Evolutionary conservation across 1,284 basidiomycete species (phyloP), one percentile per base, ranked within the genome.

Genomic region (Rhodotorula mucilaginosa): DNA sequence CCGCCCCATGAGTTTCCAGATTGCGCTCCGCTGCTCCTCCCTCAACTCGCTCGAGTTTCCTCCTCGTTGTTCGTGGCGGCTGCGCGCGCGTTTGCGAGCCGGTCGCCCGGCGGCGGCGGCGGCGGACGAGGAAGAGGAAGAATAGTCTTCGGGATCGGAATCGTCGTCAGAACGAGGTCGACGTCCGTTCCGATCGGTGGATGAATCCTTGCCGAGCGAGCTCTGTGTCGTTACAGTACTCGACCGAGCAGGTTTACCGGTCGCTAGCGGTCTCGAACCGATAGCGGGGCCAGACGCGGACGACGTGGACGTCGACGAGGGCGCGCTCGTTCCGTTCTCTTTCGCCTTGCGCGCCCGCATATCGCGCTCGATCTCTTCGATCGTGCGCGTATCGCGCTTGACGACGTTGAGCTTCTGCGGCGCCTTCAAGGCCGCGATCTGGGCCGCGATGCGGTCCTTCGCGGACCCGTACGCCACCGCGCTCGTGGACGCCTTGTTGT

Each of bases 321-420:
- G n/a, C 26, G 60, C 51, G n/a, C 51, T 29, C 58, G 4, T n/a
- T 39, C 51, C 47, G 23, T 23, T 31, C 29, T 29, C 15, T 10
- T 54, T 44, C 57, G 48, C 62, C 49, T 69, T 74, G 62, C 64
- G 66, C 34, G 52, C 31, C 54, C 60, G 64, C 68, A 77, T 71
- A 56, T 78, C 77, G n/a, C 68, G 61, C 71, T 78, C 78, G 31
- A 79, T 74, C 65, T 79, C 78, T 57, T 79, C 78, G 58, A 79
- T 77, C 46, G 78, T 79, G 5, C 78, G 68, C 3, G 64, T 68
- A 58, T 79, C 78, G 15, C 76, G 69, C 67, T 78, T 77, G 31
- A 72, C 70, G 26, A 67, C 71, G 59, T 74, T 72, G 19, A 79
- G 66, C 39, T 67, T 74, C 13, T 70, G 60, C 34, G 74, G 61